Evolutionary conservation across 352 stramenopile species (phyloP), one percentile per base, ranked within the genome.

Genomic region (Globisporangium orthogonon): DNA sequence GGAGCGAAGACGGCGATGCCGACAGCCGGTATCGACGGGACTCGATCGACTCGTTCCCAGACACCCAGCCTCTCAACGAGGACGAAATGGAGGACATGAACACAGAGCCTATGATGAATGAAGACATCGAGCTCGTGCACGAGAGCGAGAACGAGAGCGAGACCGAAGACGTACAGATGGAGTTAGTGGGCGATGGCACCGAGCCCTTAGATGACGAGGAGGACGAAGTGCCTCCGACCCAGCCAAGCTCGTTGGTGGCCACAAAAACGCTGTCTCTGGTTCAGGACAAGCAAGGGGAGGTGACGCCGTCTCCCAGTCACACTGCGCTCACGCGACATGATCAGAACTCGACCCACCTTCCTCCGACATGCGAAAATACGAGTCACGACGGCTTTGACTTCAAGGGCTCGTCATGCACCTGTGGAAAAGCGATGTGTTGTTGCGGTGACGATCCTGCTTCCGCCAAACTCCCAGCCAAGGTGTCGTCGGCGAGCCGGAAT

Each of bases 181-280:
- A n/a, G 7, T 43, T 11, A 15, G 41, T 5, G 14, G 41, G n/a
- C 9, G n/a, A 15, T 11, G 45, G 7, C 23, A 33, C 28, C 6
- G 13, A 60, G 9, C 58, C 28, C 13, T 37, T 17, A 29, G 23
- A 50, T 51, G 54, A 80, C 3, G 70, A 74, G 1, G 60, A 70
- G 47, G 68, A 86, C 7, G 75, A 85, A 3, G 70, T 74, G 10
- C 58, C 73, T 10, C 60, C 74, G 17, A 90, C 77, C 5, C 77
- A 90, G 52, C 73, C 63, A 14, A 52, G 40, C 17, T 50, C 29
- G 7, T 40, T 35, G 15, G 15, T 40, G 2, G 30, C 29, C 10
- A 18, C 40, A 6, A 40, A 18, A 17, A 35, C 45, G 10, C 50
- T 58, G 4, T 55, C 59, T n/a, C 52, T 39, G 23, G 23, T 45